phyloP scores from a whole-genome alignment of 345 rosid species.

The Gossypium bickii region DNA sequence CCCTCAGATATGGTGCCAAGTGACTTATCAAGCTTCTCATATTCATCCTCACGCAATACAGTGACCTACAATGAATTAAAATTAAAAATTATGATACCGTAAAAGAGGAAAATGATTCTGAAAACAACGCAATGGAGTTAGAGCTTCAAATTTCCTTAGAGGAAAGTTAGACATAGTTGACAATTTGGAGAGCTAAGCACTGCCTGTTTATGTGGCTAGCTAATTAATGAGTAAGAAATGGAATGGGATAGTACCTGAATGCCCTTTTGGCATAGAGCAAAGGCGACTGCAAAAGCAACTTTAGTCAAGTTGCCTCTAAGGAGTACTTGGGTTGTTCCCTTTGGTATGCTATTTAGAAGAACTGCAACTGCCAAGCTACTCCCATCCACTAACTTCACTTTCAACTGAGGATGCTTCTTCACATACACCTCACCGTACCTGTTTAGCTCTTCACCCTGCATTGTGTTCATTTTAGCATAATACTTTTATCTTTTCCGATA shows the following conservation, averaged over 20 bases:
- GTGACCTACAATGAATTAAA: slow-evolving; percentile 19
- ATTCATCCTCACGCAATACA: slow-evolving; percentile 20
- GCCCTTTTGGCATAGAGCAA: slow-evolving; percentile 38
- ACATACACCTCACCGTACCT: background rate
- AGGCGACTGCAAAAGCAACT: slow-evolving; percentile 46
- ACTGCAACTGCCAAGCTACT: slow-evolving; percentile 13
- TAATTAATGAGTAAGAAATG: background rate
- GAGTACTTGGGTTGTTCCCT: slow-evolving; percentile 44
- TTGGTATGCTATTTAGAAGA: slow-evolving; percentile 50
- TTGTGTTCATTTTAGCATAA: background rate
- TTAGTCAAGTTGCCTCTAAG: slow-evolving; percentile 46
- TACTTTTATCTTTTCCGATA: background rate
- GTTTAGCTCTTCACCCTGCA: slow-evolving; percentile 12
- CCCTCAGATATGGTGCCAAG: slow-evolving; percentile 8
- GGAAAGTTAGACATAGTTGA: too few species aligned
- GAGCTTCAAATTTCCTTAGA: too few species aligned
- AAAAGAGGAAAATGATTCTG: too few species aligned
- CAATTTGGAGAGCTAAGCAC: too few species aligned
- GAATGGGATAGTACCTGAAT: slow-evolving; percentile 16
- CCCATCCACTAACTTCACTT: background rate
- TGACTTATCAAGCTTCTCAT: slow-evolving; percentile 33
- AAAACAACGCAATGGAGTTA: too few species aligned
- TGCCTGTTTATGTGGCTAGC: too few species aligned
- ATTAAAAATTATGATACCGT: too few species aligned
- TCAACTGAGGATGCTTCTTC: background rate